Base-by-base conservation (phyloP, 495 filamentous ascomycete species). In the Xylaria telfairii region DNA sequence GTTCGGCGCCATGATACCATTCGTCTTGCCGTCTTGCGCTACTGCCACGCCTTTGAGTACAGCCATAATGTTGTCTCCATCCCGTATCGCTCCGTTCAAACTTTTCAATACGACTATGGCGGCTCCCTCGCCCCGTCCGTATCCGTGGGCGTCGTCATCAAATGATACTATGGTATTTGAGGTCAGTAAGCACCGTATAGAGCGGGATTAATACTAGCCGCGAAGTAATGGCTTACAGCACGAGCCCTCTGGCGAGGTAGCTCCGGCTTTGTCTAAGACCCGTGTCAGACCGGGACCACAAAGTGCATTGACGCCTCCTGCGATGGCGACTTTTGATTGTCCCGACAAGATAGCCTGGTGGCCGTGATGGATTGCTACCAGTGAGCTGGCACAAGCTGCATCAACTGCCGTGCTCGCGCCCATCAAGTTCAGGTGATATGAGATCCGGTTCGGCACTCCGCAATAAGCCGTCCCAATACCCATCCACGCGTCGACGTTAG, bases 341-440 rank as follows among this genome's bases (percentile, higher is more conserved):
- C 79, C 79, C 56, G 24, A 73, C 39, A 77, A 74, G 15, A 85
- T 64, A 19, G 76, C 79, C 67, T 83, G 82, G 8, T 77, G 71
- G 12, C 77, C 83, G 65, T 70, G 70, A 70, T 85, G 81, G 17
- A 84, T 61, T 0, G 83, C 83, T 2, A 81, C 68, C 5, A 87
- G 73, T 47, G 77, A 81, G 5, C 78, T 81, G 5, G 83, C 83
- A 54, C 85, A 87, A 1, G 85, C 85, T 0, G 84, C 85, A 56
- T 87, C 84, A 10, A 86, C 78, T 0, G 83, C 84, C 74, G 83
- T 78, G 0, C 78, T 81, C 0, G 84, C 83, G 0, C 84, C 85
- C n/a, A 81, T 77, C 78, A 79, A 82, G 56, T 86, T 79, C 32
- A 84, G 83, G 59, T 81, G 82, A 65, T 86, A 86, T 0, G 83